Base-by-base conservation (phyloP, 2,329 filamentous ascomycete species). In the Cadophora sp. region DNA sequence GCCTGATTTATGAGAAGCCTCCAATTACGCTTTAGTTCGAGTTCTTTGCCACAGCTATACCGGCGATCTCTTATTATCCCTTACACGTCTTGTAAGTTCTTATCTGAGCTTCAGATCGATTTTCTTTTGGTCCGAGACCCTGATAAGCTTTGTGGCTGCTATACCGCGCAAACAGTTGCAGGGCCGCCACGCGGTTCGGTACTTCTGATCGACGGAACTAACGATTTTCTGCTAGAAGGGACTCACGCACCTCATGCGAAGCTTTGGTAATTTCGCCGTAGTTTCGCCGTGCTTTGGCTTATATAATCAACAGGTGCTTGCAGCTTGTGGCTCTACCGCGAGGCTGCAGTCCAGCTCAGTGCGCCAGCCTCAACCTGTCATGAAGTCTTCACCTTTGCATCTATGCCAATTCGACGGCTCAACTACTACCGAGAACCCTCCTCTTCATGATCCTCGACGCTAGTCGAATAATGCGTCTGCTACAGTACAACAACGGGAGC, bases 331-430 rank as follows among this genome's bases (percentile, higher is more conserved):
- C 16, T 45, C 68, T 66, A 51, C 63, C 67, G 67, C 67, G 58
- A 67, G 68, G 69, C 69, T 66, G 67, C 63, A 55, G 47, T 13
- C 20, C 53, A 68, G 64, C 59, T 72, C 66, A 72, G 61, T 68
- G 55, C 51, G 63, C 70, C 68, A 72, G 67, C 65, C 67, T 68
- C 60, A 68, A 70, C 63, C 16, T 48, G 45, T 69, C 59, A 55
- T 67, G 47, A 51, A 68, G 43, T 67, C 59, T 41, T 33, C 18
- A 59, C 51, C 64, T 67, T 63, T 50, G 18, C 43, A 67, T 69
- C 56, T 53, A 62, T 71, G 47, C 50, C 24, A 55, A 47, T 30
- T 67, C 47, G 60, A 66, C 62, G 56, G 61, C 64, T 66, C 18
- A 70, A 41, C 55, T 45, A 45, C 55, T 62, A 66, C 66, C 27